These are phyloP conservation scores for Starmerella apis DNA, from an alignment of 805 yeast species.

Conservation along the genomic window DNA sequence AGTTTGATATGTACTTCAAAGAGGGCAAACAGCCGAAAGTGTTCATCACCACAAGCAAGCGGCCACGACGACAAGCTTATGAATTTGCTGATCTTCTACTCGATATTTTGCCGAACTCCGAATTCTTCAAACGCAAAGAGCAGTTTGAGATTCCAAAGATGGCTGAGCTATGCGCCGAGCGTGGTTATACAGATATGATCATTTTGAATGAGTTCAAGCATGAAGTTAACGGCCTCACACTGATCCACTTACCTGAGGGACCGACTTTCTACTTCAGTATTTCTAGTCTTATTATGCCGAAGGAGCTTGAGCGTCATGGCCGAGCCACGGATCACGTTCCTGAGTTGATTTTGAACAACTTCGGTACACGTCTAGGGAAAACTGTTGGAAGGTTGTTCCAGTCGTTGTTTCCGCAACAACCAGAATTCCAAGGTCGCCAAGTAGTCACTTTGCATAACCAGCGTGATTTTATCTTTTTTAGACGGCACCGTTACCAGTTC, in stretches of 20 bases:
- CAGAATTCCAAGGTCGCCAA: constrained; percentile 91
- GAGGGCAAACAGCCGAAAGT: constrained; percentile 66
- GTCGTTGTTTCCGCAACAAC: constrained; percentile 81
- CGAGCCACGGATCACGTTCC: constrained; percentile 84
- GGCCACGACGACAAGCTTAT: constrained; percentile 77
- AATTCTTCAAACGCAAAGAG: constrained; percentile 77
- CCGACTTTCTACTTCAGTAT: constrained; percentile 89
- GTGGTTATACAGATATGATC: constrained; percentile 79
- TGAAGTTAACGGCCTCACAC: constrained; percentile 79
- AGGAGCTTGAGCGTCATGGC: constrained; percentile 78
- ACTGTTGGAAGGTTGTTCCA: constrained; percentile 90
- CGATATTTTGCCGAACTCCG: constrained; percentile 74
- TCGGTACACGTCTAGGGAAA: constrained; percentile 83
- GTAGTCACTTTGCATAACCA: constrained; percentile 94
- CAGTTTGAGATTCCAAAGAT: constrained; percentile 80
- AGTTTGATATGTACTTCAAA: constrained; percentile 47
- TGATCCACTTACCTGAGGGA: constrained; percentile 88
- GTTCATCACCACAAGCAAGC: constrained; percentile 75
- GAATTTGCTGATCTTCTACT: constrained; percentile 78
- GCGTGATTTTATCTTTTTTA: constrained; percentile 86
- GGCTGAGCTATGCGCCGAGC: constrained; percentile 66
- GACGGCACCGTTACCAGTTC: constrained; percentile 89
- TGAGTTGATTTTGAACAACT: constrained; percentile 83
- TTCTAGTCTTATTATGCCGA: constrained; percentile 63
- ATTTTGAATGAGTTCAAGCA: constrained; percentile 93